These are phyloP conservation scores for Lactarius quietus DNA, from an alignment of 768 basidiomycete species.

Conservation along the genomic window DNA sequence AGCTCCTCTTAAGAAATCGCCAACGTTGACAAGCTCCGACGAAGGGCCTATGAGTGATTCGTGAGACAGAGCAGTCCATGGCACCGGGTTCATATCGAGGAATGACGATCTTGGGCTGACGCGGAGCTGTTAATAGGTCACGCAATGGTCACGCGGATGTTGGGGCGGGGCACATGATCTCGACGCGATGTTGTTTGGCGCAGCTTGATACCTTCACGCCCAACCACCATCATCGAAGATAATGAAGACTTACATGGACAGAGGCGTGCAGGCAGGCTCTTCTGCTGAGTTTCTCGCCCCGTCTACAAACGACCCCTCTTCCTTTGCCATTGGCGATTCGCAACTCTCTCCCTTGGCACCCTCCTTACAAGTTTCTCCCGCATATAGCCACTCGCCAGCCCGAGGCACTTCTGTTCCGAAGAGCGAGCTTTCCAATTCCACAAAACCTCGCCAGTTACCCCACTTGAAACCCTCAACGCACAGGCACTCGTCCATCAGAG, in stretches of 20 bases:
- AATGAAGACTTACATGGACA: slow-evolving; percentile 22
- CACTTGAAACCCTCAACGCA: slow-evolving; percentile 16
- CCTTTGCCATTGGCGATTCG: background rate
- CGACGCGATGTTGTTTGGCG: slow-evolving; percentile 18
- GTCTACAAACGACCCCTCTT: background rate
- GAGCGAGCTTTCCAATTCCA: background rate
- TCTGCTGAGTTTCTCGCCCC: background rate
- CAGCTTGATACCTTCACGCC: background rate
- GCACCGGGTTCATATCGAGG: slow-evolving; percentile 1
- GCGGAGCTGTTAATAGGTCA: background rate
- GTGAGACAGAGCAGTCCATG: slow-evolving; percentile 20
- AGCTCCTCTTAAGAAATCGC: slow-evolving; percentile 30
- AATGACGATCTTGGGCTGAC: background rate
- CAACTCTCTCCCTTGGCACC: slow-evolving; percentile 1
- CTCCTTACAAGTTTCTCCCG: slow-evolving; percentile 18
- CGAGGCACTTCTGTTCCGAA: background rate
- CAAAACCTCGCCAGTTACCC: slow-evolving; percentile 24
- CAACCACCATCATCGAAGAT: slow-evolving; percentile 4
- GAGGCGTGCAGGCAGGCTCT: slow-evolving; percentile 25
- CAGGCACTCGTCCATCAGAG: slow-evolving; percentile 11
- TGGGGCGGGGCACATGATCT: slow-evolving; percentile 11
- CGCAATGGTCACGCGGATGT: slow-evolving; percentile 1
- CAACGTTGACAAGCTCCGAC: slow-evolving; percentile 33
- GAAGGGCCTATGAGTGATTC: slow-evolving; percentile 28
- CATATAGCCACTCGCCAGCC: slow-evolving; percentile 20